Conservation (phyloP, 108 stramenopile species). For the Skeletonema menzelii region DNA sequence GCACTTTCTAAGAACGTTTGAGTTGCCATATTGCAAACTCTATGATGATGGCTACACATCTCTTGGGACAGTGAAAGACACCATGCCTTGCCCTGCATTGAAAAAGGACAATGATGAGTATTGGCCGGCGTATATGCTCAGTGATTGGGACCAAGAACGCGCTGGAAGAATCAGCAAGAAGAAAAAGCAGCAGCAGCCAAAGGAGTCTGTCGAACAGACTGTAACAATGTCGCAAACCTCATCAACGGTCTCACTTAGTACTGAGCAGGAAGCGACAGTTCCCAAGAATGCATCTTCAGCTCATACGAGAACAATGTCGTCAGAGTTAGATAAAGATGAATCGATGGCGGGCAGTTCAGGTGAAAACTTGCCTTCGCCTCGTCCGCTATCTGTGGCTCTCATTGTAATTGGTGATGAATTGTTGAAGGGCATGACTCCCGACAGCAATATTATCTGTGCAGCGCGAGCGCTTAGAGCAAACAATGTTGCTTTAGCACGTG, state of each 20-base stretch:
- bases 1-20: conserved; percentile 87
- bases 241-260: conserved; percentile 29
- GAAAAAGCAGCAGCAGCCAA: conserved; percentile 7
- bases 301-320: conserved; percentile 8
- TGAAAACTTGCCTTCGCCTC: not conserved
- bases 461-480: conserved; percentile 78
- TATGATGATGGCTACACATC: conserved; percentile 98
- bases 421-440: conserved; percentile 87
- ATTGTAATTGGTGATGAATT: conserved; percentile 96
- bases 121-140: conserved; percentile 89
- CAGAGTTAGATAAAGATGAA: conserved; percentile 3
- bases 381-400: conserved; percentile 60
- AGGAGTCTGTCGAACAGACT: not conserved
- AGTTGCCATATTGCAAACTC: conserved; percentile 91
- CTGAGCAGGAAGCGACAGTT: conserved; percentile 1
- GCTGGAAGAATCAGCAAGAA: conserved; percentile 69
- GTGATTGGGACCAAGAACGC: conserved; percentile 80
- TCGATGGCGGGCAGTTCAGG: not conserved
- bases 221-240: conserved; percentile 33
- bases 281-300: not conserved
- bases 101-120: conserved; percentile 49
- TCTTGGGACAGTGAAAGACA: conserved; percentile 90
- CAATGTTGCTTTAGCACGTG: conserved; percentile 73
- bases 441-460: conserved; percentile 87
- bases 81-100: conserved; percentile 91